Evolutionary conservation across 2,329 filamentous ascomycete species (phyloP).

Genomic region (Claviceps sp.): DNA sequence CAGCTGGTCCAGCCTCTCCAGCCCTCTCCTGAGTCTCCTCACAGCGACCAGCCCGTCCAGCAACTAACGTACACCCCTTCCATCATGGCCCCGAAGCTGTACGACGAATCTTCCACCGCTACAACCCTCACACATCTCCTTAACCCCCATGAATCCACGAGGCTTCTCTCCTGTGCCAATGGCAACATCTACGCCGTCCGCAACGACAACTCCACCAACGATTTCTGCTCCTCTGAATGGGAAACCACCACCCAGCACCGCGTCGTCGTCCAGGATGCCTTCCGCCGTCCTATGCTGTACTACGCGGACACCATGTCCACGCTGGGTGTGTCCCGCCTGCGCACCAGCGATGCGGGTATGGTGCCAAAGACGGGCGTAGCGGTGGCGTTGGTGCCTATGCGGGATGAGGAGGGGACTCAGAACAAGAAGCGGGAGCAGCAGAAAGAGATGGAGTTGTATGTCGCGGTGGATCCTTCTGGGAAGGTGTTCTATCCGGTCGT

Average conservation of each 20-base stretch:
- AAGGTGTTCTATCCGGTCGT: conserved; percentile 16
- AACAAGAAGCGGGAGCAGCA: neutral
- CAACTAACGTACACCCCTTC: no score
- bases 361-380: conserved; percentile 9
- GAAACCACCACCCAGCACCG: conserved; percentile 7
- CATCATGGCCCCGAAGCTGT: conserved; percentile 5
- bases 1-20: no score
- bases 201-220: conserved; percentile 9
- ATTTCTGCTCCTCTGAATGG: conserved; percentile 14
- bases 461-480: conserved; percentile 10
- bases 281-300: conserved; percentile 18
- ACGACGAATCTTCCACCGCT: conserved; percentile 10
- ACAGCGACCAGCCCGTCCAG: no score
- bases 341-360: conserved; percentile 9
- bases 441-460: conserved; percentile 7
- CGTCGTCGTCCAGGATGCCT: conserved; percentile 12
- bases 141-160: conserved; percentile 8
- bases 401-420: conserved; percentile 1
- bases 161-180: conserved; percentile 19
- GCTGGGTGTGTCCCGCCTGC: conserved; percentile 18
- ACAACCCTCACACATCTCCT: conserved; percentile 12
- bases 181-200: conserved; percentile 20
- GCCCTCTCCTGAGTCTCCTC: no score
- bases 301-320: conserved; percentile 19
- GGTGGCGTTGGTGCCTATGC: conserved; percentile 10